Base-by-base conservation (phyloP, 1,139 yeast genomes). In the Yamadazyma taylorii region DNA sequence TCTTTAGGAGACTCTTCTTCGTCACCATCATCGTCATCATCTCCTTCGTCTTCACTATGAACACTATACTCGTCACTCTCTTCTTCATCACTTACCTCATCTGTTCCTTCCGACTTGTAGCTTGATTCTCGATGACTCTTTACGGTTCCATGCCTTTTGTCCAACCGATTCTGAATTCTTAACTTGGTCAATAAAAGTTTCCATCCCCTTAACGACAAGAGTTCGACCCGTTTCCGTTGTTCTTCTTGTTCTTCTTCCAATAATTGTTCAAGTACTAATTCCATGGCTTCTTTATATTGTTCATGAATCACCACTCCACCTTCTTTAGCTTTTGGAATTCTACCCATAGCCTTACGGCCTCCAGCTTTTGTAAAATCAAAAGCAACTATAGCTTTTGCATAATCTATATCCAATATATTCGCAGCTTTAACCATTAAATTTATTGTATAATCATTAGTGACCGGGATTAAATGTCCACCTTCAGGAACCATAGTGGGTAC, bases 321-420 rank as follows among this genome's bases (percentile, higher is more conserved):
- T 36, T 81, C 77, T 39, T 70, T 67, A 0, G 95, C 95, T 15
- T 79, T 79, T 0, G 85, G 81, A 3, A 63, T 62, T 49, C 40
- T 56, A 19, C 8, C 8, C 8, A 19, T 8, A 19, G 5, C 8
- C 8, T 19, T 19, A 5, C 21, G 21, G 8, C 21, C 21, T 8
- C n/a, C n/a, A 12, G 28, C 28, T 11, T 27, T 10, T 15, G 28
- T 53, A 58, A 86, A 92, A 41, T 86, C 92, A 63, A 94, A 90
- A 0, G 94, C 89, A 3, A 83, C 81, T 3, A 90, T 88, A 0
- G 97, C 97, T 34, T 78, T 80, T 0, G 96, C 97, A 61, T 73
- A 89, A 51, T 88, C 96, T 5, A 92, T 71, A 0, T 75, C 80
- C 16, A 90, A 51, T 1, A 81, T 55, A 38, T 71, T 74, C 0